These are phyloP conservation scores for Leccinum cinnamomeum DNA, from an alignment of 1,284 basidiomycete species.

Conservation along the genomic window DNA sequence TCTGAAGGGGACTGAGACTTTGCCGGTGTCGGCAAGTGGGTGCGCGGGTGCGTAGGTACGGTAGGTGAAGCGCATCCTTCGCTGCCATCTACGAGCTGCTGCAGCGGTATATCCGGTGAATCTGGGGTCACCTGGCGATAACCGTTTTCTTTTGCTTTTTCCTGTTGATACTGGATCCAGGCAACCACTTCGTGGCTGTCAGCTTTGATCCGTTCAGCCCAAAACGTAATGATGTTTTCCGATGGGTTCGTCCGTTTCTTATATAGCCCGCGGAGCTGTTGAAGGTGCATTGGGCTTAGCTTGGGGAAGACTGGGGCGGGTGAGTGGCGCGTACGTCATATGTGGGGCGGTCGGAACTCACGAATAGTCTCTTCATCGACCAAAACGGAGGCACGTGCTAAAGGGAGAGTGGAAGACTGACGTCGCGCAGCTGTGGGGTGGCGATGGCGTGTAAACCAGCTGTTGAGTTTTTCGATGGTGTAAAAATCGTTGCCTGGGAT, in stretches of 20 bases:
- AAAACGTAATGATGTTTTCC: constrained; percentile 28
- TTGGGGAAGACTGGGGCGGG: constrained; percentile 28
- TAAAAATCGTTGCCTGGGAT: constrained; percentile 27
- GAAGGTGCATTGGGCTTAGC: constrained; percentile 25
- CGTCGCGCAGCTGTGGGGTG: background rate
- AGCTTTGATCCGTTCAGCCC: constrained; percentile 26
- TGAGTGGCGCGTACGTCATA: constrained; percentile 3
- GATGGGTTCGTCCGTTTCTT: constrained; percentile 18
- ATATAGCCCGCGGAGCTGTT: constrained; percentile 24
- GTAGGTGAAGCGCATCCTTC: constrained; percentile 20
- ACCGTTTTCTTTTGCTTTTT: constrained; percentile 20
- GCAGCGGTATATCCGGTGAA: constrained; percentile 15
- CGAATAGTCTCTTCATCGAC: constrained; percentile 30
- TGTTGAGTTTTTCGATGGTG: constrained; percentile 21
- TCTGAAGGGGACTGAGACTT: constrained; percentile 24
- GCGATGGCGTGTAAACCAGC: constrained; percentile 32
- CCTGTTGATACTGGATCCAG: constrained; percentile 34
- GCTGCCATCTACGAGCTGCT: background rate
- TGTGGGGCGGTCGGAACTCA: constrained; percentile 11
- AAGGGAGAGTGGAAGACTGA: background rate
- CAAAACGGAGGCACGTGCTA: background rate
- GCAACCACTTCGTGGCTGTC: constrained; percentile 23
- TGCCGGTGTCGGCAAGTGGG: constrained; percentile 33
- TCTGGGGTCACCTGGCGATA: background rate
- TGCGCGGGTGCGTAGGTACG: constrained; percentile 9